Base-by-base conservation (phyloP, 805 yeast genomes). In the Kuraishia molischiana region DNA sequence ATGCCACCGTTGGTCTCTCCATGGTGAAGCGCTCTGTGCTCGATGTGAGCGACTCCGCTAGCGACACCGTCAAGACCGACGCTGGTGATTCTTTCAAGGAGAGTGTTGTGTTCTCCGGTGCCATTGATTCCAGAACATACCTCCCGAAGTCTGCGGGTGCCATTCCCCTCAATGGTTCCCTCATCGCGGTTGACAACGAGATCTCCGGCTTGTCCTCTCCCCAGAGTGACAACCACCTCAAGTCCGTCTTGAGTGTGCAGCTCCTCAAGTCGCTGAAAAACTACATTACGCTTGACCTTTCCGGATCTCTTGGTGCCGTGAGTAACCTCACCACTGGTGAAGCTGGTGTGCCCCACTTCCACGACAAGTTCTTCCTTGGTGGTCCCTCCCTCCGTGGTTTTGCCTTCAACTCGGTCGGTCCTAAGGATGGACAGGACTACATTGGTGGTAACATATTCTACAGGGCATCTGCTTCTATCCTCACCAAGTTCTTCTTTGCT, bases 301-400 rank as follows among this genome's bases (percentile, higher is more conserved):
- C 73, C 2, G 49, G 67, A 4, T 69, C 69, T 33, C 61, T 72
- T 29, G 95, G 95, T 4, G 64, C 66, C 39, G 61, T 85, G 21
- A 58, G 63, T 40, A 62, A 72, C 38, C 51, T 69, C 15, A n/a
- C 45, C 48, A 3, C 41, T 50, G 43, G 39, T 41, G 18, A 45
- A 60, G 38, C 46, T 5, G 41, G 41, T 14, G 49, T 56, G 4
- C 59, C 84, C 2, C 89, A 83, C 49, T 51, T 79, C 22, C 70
- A 79, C 52, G 98, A 90, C 56, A 71, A 84, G 45, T 90, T 89
- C 54, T 85, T 79, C 50, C 64, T 84, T 33, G 95, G 96, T 14
- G 96, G 95, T 0, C 72, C 78, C 11, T 81, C 79, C 38, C 74
- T 86, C 21, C 66, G 82, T 40, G 86, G 89, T 1, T 85, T 82